A percentile compares a stretch with the other conserved stretches of the same genome.
These are phyloP conservation scores for Microglena sp. DNA, from an alignment of 139 green algal species.

Conservation along the genomic window DNA sequence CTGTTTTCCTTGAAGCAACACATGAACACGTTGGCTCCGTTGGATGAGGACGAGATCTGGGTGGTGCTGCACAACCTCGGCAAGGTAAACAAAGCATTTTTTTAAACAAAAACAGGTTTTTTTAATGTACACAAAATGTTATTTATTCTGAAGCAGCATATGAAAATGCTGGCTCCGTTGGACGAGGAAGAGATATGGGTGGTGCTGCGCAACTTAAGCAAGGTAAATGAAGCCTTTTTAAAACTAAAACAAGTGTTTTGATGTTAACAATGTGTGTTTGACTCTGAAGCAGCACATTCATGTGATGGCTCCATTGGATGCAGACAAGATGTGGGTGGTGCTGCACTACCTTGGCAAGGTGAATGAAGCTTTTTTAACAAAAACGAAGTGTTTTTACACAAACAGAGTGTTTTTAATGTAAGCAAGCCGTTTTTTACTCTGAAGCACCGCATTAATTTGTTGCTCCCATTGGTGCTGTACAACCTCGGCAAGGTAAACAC, in stretches of 20 bases:
- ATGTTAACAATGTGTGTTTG: too few species aligned
- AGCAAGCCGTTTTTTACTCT: slow-evolving; percentile 51
- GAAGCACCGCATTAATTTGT: slow-evolving; percentile 61
- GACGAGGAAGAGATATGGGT: slow-evolving; percentile 42
- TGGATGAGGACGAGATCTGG: slow-evolving; percentile 40
- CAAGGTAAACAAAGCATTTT: too few species aligned
- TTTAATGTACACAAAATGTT: too few species aligned
- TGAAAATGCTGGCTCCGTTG: slow-evolving; percentile 63
- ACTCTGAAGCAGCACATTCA: slow-evolving; percentile 58
- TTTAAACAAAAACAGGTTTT: too few species aligned
- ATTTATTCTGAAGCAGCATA: slow-evolving; percentile 54
- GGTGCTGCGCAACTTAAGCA: slow-evolving; percentile 66
- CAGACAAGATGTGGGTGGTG: slow-evolving; percentile 50
- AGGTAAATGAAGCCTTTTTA: too few species aligned
- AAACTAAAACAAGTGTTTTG: too few species aligned
- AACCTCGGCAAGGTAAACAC: slow-evolving; percentile 56
- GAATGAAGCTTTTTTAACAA: too few species aligned
- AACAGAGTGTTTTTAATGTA: too few species aligned
- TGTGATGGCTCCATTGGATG: slow-evolving; percentile 45
- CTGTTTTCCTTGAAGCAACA: slow-evolving; percentile 60
- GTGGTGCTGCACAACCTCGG: slow-evolving; percentile 71
- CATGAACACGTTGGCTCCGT: slow-evolving; percentile 61
- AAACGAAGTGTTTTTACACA: too few species aligned
- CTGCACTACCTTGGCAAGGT: slow-evolving; percentile 67
- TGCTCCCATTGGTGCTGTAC: slow-evolving; percentile 62